Evolutionary conservation across 768 basidiomycete species (phyloP), one percentile per base, ranked within the genome.

Genomic region (Lepiota brunneoincarnata): DNA sequence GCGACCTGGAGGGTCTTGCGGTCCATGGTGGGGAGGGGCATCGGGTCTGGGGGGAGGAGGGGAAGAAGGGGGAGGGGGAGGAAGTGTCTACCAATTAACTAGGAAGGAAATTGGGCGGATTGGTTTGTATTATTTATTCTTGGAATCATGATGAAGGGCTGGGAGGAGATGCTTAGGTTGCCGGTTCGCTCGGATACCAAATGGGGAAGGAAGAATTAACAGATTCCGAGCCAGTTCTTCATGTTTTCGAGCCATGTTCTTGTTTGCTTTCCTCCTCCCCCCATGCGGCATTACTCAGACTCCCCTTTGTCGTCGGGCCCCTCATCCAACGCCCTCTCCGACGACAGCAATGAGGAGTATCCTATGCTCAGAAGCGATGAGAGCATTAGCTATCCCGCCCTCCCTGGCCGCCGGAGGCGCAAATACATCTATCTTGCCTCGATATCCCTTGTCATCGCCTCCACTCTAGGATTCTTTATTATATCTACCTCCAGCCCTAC

Each of bases 1-100:
- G 84, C 82, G 42, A 90, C 83, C 65, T 84, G 75, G 52, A 78
- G 57, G 34, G 68, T 69, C 49, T 73, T 71, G 10, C 70, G 59
- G 58, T 69, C 64, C 59, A 69, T 58, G 47, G 55, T 60, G 50
- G 64, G 44, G 56, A 63, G 41, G 49, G 63, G 54, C 73, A 75
- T 75, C 45, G 56, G 31, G 31, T 31, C 26, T 34, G 38, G 18
- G 42, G 35, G 17, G 28, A 37, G 52, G 51, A 58, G 48, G 45
- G 34, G 36, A 46, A 37, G 37, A 15, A 38, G 26, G 21, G 42
- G 38, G 20, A 46, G 15, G 39, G 36, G 21, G 35, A 18, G 37
- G 54, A 34, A 10, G 11, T 39, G 31, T 9, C 7, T 9, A 10
- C 11, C 41, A 46, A 42, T 21, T 42, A n/a, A 18, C 49, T 14